Evolutionary conservation across 176 grass and related monocot genomes (phyloP).

Genomic region (Elymus sibiricus): DNA sequence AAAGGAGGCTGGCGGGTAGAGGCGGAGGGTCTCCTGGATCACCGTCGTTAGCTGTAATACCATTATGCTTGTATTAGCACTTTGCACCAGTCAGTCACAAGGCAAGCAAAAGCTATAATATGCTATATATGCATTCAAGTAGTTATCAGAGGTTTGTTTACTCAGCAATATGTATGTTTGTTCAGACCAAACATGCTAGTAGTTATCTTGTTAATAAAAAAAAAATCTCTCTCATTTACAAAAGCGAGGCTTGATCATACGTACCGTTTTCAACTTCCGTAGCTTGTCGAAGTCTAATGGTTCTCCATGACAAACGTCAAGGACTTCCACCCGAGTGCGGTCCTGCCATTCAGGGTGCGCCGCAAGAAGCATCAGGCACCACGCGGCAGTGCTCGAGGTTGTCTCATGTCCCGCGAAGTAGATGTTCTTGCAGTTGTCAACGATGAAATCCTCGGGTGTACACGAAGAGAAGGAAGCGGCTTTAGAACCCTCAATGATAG

Average conservation of each 20-base stretch:
- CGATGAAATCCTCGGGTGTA: slow-evolving; percentile 45
- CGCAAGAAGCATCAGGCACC: slow-evolving; percentile 82
- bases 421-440: slow-evolving; percentile 91
- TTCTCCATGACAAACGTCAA: slow-evolving; percentile 39
- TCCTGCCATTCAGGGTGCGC: slow-evolving; percentile 69
- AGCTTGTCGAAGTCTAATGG: slow-evolving; percentile 35
- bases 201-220: not conserved
- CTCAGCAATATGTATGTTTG: not conserved
- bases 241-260: not conserved
- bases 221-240: not conserved
- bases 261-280: slow-evolving; percentile 60
- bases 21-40: slow-evolving; percentile 73
- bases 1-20: slow-evolving; percentile 42
- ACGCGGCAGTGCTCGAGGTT: slow-evolving; percentile 39
- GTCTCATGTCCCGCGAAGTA: slow-evolving; percentile 86
- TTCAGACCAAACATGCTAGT: not conserved
- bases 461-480: not conserved
- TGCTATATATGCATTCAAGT: not conserved
- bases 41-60: slow-evolving; percentile 68
- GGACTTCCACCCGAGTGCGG: slow-evolving; percentile 32
- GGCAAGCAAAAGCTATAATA: not conserved
- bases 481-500: slow-evolving; percentile 59
- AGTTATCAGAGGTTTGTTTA: not conserved
- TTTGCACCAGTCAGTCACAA: not conserved
- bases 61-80: not conserved